phyloP scores from a whole-genome alignment of 352 stramenopile species.

The Pythium rishiriense region DNA sequence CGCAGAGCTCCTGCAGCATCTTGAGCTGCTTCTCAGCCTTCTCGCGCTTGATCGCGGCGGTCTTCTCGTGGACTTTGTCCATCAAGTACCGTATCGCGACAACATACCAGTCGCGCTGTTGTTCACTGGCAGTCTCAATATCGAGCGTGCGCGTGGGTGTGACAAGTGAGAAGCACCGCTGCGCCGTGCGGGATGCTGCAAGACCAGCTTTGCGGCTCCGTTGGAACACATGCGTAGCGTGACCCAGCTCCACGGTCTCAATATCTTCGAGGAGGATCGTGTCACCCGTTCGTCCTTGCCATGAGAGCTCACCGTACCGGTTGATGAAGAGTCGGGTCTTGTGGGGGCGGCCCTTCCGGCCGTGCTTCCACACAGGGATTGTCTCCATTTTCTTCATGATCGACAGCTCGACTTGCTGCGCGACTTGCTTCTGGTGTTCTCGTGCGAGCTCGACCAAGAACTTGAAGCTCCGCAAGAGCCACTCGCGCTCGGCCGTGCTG shows the following conservation, averaged over 20 bases:
- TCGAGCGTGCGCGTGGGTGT: conserved; percentile 65
- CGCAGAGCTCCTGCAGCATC: conserved; percentile 74
- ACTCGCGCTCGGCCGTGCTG: conserved; percentile 68
- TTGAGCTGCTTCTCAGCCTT: conserved; percentile 76
- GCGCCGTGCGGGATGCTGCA: conserved; percentile 29
- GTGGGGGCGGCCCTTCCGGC: conserved; percentile 72
- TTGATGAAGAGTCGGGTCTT: conserved; percentile 84
- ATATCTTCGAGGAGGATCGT: conserved; percentile 82
- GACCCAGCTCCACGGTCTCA: conserved; percentile 49
- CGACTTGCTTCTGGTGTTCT: conserved; percentile 70
- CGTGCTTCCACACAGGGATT: conserved; percentile 73
- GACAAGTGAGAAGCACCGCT: conserved; percentile 74
- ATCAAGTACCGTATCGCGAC: conserved; percentile 85
- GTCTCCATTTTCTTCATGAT: conserved; percentile 88
- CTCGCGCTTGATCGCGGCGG: conserved; percentile 68
- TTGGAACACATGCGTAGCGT: conserved; percentile 65
- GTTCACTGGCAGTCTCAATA: conserved; percentile 71
- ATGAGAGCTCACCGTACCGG: conserved; percentile 82
- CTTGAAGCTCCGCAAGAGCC: conserved; percentile 68
- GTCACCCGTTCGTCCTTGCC: conserved; percentile 74
- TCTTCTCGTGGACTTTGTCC: conserved; percentile 86
- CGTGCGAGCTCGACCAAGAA: conserved; percentile 74
- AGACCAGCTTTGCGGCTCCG: conserved; percentile 40
- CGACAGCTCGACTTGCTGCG: conserved; percentile 76
- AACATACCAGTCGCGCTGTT: conserved; percentile 83